Base-by-base conservation (phyloP, 352 stramenopile genomes). In the Globisporangium irregulare region DNA sequence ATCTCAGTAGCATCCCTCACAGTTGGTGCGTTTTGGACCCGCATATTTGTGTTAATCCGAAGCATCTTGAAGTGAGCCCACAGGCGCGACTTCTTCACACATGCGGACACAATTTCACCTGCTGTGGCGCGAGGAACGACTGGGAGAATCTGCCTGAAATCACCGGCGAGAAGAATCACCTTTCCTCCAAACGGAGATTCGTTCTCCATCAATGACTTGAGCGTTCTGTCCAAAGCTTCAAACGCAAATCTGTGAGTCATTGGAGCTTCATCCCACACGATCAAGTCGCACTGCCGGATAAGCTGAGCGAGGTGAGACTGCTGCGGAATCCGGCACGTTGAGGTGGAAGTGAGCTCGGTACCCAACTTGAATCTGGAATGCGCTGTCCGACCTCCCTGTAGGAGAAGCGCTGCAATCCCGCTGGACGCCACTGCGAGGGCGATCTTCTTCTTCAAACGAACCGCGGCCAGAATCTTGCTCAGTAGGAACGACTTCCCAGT, bases 361-460 rank as follows among this genome's bases (percentile, higher is more conserved):
- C 46, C 46, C 46, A 53, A 24, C 46, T 53, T 53, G 46, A 53
- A 53, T 24, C 46, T 53, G 20, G 46, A 53, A 53, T 53, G 46
- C 46, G 46, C 46, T 10, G 46, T 53, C 25, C 46, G 46, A 0
- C 46, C 46, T 22, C 46, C 46, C 18, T 10, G 4, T 4, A 53
- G 46, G 7, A 53, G 46, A 53, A 53, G 46, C 14, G 46, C 80
- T 10, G 84, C 79, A 41, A 93, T 72, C 82, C 85, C 93, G 7
- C 46, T 53, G 20, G 46, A 53, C 24, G 46, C 46, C 18, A 22
- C 46, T 24, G 46, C 46, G 18, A 53, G 12, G 18, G 46, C 46
- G 12, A 53, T 53, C 46, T 20, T 53, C 46, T 22, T 53, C 46
- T 18, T 24, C 46, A 53, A 24, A 25, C 46, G 46, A 20, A 53